phyloP scores from a whole-genome alignment of 768 basidiomycete genomes.

The Leccinum imitatum region DNA sequence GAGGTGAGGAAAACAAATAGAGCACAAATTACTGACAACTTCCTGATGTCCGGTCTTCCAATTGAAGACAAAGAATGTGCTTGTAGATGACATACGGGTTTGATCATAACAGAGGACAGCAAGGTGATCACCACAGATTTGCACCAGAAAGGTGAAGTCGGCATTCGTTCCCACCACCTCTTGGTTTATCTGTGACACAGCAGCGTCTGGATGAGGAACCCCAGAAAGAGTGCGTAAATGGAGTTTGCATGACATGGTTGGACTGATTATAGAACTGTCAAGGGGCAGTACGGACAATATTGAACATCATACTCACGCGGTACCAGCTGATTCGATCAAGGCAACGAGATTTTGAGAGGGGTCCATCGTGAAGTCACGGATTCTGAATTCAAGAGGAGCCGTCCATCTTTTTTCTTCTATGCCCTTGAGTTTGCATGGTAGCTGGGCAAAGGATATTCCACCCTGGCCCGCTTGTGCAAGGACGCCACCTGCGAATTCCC shows the following conservation, averaged over 20 bases:
- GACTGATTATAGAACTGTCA: conserved; percentile 17
- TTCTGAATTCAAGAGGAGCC: conserved; percentile 23
- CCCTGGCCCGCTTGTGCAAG: conserved; percentile 29
- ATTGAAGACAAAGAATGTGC: conserved; percentile 34
- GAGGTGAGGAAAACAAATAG: neutral
- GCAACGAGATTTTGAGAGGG: conserved; percentile 37
- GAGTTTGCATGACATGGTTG: conserved; percentile 19
- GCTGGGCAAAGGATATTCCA: conserved; percentile 24
- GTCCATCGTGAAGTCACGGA: conserved; percentile 39
- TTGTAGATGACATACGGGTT: neutral
- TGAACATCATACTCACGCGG: conserved; percentile 16
- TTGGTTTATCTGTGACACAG: conserved; percentile 16
- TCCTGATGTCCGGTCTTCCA: conserved; percentile 33
- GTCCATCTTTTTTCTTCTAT: conserved; percentile 31
- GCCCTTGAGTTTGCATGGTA: conserved; percentile 33
- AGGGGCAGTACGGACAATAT: neutral
- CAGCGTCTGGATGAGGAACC: conserved; percentile 26
- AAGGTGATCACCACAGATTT: conserved; percentile 32
- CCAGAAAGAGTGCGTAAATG: conserved; percentile 35
- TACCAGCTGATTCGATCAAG: conserved; percentile 25
- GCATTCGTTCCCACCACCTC: neutral
- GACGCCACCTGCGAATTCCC: conserved; percentile 38
- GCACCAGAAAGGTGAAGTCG: conserved; percentile 25
- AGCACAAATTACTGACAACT: conserved; percentile 24
- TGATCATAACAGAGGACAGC: conserved; percentile 30